Evolutionary conservation across 805 yeast genomes (phyloP).

Genomic region (Starmerella vitae): DNA sequence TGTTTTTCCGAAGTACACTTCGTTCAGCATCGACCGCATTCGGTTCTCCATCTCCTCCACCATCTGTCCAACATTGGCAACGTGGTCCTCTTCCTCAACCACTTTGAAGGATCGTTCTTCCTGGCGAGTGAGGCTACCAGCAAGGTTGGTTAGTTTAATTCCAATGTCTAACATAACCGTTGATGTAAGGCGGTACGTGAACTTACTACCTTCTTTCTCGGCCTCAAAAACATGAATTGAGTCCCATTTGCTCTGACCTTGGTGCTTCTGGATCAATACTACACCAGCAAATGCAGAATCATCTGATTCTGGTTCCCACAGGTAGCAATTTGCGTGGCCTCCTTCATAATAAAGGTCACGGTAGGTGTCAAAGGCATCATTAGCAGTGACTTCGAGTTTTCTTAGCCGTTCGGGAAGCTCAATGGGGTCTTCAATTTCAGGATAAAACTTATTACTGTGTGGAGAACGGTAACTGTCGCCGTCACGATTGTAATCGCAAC

Average conservation of each 20-base stretch:
- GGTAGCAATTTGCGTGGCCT: conserved; percentile 74
- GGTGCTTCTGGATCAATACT: conserved; percentile 58
- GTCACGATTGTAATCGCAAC: conserved; percentile 92
- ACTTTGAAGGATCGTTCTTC: conserved; percentile 37
- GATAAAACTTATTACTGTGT: conserved; percentile 63
- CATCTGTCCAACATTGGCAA: conserved; percentile 70
- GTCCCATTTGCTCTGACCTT: conserved; percentile 49
- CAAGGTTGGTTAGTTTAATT: conserved; percentile 35
- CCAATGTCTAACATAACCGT: conserved; percentile 70
- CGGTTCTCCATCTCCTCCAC: conserved; percentile 82
- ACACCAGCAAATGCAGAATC: conserved; percentile 64
- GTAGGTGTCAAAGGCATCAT: conserved; percentile 83
- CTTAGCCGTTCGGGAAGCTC: conserved; percentile 57
- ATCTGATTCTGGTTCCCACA: conserved; percentile 76
- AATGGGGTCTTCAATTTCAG: conserved; percentile 42
- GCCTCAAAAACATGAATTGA: conserved; percentile 86
- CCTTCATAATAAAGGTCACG: conserved; percentile 93
- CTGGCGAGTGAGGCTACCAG: conserved; percentile 83
- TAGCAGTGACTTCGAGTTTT: conserved; percentile 64
- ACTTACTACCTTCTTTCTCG: conserved; percentile 28
- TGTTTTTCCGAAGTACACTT: conserved; percentile 90
- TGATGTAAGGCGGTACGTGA: conserved; percentile 62
- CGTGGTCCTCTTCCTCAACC: conserved; percentile 49
- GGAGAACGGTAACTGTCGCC: conserved; percentile 89
- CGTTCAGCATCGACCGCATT: conserved; percentile 75